Evolutionary conservation across 257 asterid genomes (phyloP).

Genomic region (Petrea volubilis): DNA sequence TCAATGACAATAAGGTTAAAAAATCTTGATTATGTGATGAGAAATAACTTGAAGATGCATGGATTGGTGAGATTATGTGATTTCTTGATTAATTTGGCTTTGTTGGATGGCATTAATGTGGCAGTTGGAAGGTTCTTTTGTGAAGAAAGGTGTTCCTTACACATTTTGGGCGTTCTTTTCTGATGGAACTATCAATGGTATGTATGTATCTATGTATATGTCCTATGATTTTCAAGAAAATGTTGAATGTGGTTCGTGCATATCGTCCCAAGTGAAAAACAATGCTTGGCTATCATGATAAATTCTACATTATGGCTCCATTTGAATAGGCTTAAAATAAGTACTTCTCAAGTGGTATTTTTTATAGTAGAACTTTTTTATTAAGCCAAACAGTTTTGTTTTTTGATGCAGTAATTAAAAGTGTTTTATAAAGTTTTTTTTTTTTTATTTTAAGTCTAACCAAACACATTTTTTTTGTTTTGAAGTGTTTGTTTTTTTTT

Average conservation of each 20-base stretch:
- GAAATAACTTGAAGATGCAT: not conserved
- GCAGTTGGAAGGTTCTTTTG: constrained; percentile 84
- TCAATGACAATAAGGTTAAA: constrained; percentile 56
- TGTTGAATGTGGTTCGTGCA: not conserved
- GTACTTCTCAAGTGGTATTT: too few species aligned
- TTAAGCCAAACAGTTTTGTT: too few species aligned
- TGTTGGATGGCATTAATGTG: constrained; percentile 6
- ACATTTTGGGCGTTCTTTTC: constrained; percentile 93
- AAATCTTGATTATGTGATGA: not conserved
- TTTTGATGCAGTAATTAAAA: too few species aligned
- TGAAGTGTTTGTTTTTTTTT: too few species aligned
- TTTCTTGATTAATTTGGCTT: constrained; percentile 9
- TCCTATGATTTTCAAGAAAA: not conserved
- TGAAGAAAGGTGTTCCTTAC: constrained; percentile 65
- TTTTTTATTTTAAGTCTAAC: too few species aligned
- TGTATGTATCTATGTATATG: not conserved
- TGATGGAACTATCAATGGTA: constrained; percentile 69
- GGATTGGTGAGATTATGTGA: not conserved
- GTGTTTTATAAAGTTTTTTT: too few species aligned
- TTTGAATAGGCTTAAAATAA: too few species aligned
- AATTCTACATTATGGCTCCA: not conserved
- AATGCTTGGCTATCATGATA: not conserved
- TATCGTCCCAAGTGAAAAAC: not conserved
- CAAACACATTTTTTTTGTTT: too few species aligned
- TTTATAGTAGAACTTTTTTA: too few species aligned